Evolutionary conservation across 2,329 filamentous ascomycete genomes (phyloP), one percentile per base, ranked within the genome.

Genomic region (Exophiala calicioides): DNA sequence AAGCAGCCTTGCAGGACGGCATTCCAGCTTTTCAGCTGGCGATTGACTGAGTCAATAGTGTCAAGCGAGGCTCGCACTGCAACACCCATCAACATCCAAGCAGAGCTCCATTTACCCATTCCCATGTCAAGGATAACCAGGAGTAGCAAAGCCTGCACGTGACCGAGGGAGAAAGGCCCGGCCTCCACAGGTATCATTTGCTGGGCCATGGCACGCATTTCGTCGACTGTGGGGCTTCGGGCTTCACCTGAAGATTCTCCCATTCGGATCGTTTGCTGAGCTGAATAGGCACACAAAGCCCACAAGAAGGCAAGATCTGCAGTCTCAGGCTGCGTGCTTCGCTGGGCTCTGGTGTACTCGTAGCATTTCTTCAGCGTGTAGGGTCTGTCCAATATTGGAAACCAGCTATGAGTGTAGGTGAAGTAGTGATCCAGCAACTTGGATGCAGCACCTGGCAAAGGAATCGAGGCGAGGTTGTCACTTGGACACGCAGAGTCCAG

Each of bases 311-410:
- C 69, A 55, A 71, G 68, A 41, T 71, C 55, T 10, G 41, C 37
- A 27, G 20, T 34, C 15, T 50, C 43, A 9, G 27, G 19, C 19
- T 32, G 36, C 13, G 15, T 26, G 10, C 12, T n/a, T 20, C 38
- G 42, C 9, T 32, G 15, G 5, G 24, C 16, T 39, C 37, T 47
- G 9, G 65, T 34, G 74, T 72, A 57, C 5, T 73, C 69, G 58
- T 81, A 81, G n/a, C 75, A 77, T 3, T 74, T 68, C 46, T 76
- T 76, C 12, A 81, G 64, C 6, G 80, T 69, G 45, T 76, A 74
- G 52, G 80, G 75, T 58, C 79, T 80, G 37, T 79, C 75, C 19
- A 76, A 68, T n/a, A 82, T 73, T 0, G 79, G 79, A 21, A 82
- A 71, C 79, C 79, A 82, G 19, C 72, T 73, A 54, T 82, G 77